Percentiles rank a stretch among this genome's conserved stretches.
Evolutionary conservation across 2,329 filamentous ascomycete species (phyloP).

Genomic region (Curvularia spicifera): DNA sequence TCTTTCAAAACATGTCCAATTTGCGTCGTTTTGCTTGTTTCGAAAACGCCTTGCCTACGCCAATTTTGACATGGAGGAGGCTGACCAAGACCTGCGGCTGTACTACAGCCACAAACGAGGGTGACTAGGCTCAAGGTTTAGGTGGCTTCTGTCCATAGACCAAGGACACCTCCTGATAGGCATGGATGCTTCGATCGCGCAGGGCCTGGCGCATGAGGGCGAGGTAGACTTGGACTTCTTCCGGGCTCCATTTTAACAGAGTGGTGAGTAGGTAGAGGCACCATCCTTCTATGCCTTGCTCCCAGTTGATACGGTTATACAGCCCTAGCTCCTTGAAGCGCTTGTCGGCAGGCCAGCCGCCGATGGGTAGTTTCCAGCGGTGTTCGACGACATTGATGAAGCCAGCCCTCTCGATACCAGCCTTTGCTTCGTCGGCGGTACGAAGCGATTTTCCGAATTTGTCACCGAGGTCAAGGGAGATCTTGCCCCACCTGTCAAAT

Average conservation of each 20-base stretch:
- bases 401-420: conserved; percentile 58
- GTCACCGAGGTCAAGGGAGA: conserved; percentile 37
- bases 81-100: neutral
- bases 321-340: conserved; percentile 60
- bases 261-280: conserved; percentile 31
- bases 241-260: conserved; percentile 48
- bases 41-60: neutral
- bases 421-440: conserved; percentile 48
- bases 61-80: neutral
- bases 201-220: conserved; percentile 36
- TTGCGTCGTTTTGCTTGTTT: neutral
- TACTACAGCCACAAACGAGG: neutral
- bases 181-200: conserved; percentile 36
- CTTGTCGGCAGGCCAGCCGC: conserved; percentile 40
- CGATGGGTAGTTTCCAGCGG: conserved; percentile 46
- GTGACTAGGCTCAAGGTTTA: neutral
- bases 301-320: conserved; percentile 37
- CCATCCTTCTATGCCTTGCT: conserved; percentile 40
- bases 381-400: conserved; percentile 60
- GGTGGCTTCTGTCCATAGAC: conserved; percentile 30
- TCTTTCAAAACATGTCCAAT: neutral
- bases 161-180: conserved; percentile 34
- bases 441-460: conserved; percentile 45
- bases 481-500: conserved; percentile 36
- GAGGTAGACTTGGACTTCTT: conserved; percentile 54